Conservation (phyloP, 1,284 basidiomycete genomes). For the Apiotrichum siamense region DNA sequence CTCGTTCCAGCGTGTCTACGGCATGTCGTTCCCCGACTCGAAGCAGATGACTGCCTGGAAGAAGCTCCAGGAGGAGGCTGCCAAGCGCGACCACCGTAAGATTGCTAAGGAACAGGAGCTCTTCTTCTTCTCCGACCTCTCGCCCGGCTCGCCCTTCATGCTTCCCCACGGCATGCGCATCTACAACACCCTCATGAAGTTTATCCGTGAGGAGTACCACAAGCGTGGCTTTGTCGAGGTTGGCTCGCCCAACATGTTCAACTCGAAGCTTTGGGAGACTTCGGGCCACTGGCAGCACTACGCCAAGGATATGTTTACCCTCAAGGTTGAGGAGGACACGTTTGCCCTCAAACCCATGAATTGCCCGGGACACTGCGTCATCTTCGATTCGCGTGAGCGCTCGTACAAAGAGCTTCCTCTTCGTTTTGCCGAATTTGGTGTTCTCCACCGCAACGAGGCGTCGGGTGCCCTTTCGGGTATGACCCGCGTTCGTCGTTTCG, state of each 20-base stretch:
- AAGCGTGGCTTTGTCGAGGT: constrained; percentile 57
- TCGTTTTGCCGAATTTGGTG: constrained; percentile 97
- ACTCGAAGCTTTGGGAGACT: constrained; percentile 95
- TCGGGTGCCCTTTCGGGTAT: constrained; percentile 89
- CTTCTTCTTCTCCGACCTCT: constrained; percentile 97
- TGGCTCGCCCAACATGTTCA: constrained; percentile 97
- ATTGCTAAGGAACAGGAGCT: constrained; percentile 96
- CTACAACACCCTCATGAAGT: constrained; percentile 88
- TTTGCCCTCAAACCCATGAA: constrained; percentile 99
- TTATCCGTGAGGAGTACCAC: constrained; percentile 69
- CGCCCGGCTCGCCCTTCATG: constrained; percentile 94
- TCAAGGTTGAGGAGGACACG: constrained; percentile 91
- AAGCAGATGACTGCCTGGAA: constrained; percentile 96
- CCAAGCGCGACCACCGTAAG: constrained; percentile 93
- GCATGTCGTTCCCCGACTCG: constrained; percentile 98
- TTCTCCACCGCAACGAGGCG: constrained; percentile 95
- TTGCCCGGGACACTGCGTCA: constrained; percentile 94
- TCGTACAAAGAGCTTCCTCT: constrained; percentile 94
- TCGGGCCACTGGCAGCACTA: constrained; percentile 99
- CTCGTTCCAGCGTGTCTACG: constrained; percentile 93
- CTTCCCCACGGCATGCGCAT: constrained; percentile 94
- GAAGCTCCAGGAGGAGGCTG: constrained; percentile 90
- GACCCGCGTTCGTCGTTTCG: constrained; percentile 88
- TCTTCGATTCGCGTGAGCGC: constrained; percentile 91
- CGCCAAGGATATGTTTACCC: constrained; percentile 92